Percentiles rank a stretch among this genome's conserved stretches.
Conservation (phyloP, 1,139 yeast genomes). For the Hansenula lynferdii region DNA sequence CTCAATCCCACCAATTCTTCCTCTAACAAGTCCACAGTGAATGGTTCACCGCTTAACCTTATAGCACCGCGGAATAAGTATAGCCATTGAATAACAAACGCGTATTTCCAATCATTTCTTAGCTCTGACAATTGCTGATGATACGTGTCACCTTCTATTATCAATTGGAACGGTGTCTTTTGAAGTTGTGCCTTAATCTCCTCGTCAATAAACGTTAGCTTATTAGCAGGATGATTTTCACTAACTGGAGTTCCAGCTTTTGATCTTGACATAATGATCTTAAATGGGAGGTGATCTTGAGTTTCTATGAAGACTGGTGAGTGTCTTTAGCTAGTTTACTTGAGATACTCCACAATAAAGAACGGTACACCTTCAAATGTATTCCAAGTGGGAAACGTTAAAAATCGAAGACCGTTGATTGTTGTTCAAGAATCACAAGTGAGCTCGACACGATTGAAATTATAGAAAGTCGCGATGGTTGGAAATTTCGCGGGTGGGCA, state of each 20-base stretch:
- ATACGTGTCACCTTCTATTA: conserved; percentile 23
- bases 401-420: too few relatives aligned
- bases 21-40: conserved; percentile 46
- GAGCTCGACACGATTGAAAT: not conserved
- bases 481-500: not conserved
- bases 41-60: conserved; percentile 38
- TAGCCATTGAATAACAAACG: conserved; percentile 47
- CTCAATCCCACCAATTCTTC: conserved; percentile 42
- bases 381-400: too few relatives aligned
- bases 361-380: too few relatives aligned
- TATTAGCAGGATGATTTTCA: conserved; percentile 22
- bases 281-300: too few relatives aligned
- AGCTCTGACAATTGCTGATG: conserved; percentile 18
- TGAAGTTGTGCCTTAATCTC: conserved; percentile 20
- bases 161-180: conserved; percentile 22
- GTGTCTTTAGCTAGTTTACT: too few relatives aligned
- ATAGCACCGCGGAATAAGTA: conserved; percentile 42
- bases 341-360: too few relatives aligned
- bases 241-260: conserved; percentile 17
- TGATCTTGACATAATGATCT: conserved; percentile 15
- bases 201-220: conserved; percentile 16
- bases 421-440: not conserved
- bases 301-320: too few relatives aligned
- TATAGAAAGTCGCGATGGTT: not conserved
- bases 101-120: conserved; percentile 29